Evolutionary conservation across 2,329 filamentous ascomycete genomes (phyloP), one percentile per base, ranked within the genome.

Genomic region (Aspergillus amoenus): DNA sequence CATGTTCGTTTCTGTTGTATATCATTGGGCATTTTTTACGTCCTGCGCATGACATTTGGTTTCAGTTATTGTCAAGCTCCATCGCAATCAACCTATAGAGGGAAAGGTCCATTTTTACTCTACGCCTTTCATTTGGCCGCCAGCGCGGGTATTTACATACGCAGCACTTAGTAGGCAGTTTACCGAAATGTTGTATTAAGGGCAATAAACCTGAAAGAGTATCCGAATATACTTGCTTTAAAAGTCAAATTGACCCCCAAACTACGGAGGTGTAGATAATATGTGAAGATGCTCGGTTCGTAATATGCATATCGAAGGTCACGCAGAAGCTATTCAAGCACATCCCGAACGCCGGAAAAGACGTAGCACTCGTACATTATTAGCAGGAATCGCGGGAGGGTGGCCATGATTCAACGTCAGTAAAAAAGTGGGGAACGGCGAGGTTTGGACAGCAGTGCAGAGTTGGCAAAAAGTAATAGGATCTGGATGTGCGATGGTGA

Each of bases 301-400:
- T 56, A 54, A n/a, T 51, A 61, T 62, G 58, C 24, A 46, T 21
- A 47, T 52, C 40, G 46, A 39, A 43, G 22, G 47, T 46, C 15
- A 43, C n/a, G 27, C 15, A 27, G 37, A 48, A 41, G 39, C 34
- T 24, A 41, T 15, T 15, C 9, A 41, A 58, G 52, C 47, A 43
- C 24, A 51, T 48, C 54, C 55, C 45, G 42, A 64, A 64, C 64
- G 58, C 64, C 64, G 46, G 24, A 43, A 43, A 53, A 22, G 30
- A 54, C 24, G 47, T 47, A 60, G 47, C 47, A 48, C 42, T 54
- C 37, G 24, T 40, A 53, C 37, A 49, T 40, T 51, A 22, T 43
- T 43, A 30, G 34, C 18, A 56, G 45, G 42, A 51, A 52, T 39
- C 40, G 40, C 24, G 49, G 48, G 21, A 41, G 45, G 21, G 51